Evolutionary conservation across 2,329 filamentous ascomycete genomes (phyloP).

Genomic region (Talaromyces sp.): DNA sequence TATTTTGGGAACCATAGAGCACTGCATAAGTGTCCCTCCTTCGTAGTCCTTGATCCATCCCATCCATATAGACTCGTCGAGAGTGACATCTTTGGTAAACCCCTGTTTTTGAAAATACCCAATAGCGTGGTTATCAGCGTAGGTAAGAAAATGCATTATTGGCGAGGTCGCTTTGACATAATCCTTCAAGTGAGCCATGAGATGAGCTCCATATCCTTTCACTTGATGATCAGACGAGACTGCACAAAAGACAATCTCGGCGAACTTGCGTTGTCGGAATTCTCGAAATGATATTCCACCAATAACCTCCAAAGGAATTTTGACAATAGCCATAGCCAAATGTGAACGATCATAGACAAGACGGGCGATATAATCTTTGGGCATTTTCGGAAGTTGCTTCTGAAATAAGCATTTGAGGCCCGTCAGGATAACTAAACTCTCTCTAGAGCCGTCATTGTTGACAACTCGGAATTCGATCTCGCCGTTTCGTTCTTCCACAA

Average conservation of each 20-base stretch:
- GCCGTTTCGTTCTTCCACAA: conserved; percentile 86
- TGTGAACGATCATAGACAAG: conserved; percentile 96
- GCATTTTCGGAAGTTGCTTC: conserved; percentile 98
- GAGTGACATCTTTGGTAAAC: conserved; percentile 95
- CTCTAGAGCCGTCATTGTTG: conserved; percentile 85
- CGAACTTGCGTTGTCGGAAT: conserved; percentile 86
- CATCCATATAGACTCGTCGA: conserved; percentile 91
- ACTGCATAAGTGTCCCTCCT: conserved; percentile 98
- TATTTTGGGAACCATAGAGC: conserved; percentile 89
- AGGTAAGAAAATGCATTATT: conserved; percentile 98
- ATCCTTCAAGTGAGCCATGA: conserved; percentile 97
- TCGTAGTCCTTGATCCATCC: conserved; percentile 99
- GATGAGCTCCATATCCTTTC: conserved; percentile 93
- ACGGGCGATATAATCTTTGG: conserved; percentile 95
- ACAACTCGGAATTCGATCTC: conserved; percentile 97
- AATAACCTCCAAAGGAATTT: conserved; percentile 88
- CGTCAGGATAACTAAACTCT: conserved; percentile 88
- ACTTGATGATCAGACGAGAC: conserved; percentile 97
- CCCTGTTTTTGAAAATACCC: conserved; percentile 99
- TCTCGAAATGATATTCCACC: conserved; percentile 90
- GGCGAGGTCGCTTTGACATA: conserved; percentile 95
- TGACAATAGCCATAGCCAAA: conserved; percentile 92
- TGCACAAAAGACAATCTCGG: conserved; percentile 97
- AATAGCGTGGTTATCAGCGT: conserved; percentile 97
- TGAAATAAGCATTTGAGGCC: conserved; percentile 97